Percentiles rank a stretch among this genome's conserved stretches.
Evolutionary conservation across 2,329 filamentous ascomycete species (phyloP).

Genomic region (Sporothrix globosa): DNA sequence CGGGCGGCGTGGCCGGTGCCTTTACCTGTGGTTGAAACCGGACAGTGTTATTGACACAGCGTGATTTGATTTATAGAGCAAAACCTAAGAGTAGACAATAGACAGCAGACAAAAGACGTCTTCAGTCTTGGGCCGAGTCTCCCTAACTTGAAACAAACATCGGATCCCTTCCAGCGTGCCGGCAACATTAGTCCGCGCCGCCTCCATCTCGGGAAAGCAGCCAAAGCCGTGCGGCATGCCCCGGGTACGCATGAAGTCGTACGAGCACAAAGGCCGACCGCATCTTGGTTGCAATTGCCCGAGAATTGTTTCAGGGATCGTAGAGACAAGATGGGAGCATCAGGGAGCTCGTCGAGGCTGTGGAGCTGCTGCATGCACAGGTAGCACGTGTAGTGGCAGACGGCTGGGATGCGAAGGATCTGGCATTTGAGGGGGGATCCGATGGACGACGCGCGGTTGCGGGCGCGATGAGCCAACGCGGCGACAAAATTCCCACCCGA

Average conservation of each 20-base stretch:
- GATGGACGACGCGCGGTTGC: not conserved
- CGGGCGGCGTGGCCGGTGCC: constrained; percentile 36
- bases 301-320: constrained; percentile 2
- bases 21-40: constrained; percentile 35
- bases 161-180: not conserved
- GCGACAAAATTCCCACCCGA: constrained; percentile 14
- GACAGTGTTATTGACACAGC: not conserved
- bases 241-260: not conserved
- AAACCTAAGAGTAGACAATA: not conserved
- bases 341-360: constrained; percentile 9
- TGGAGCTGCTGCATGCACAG: not conserved
- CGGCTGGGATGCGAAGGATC: constrained; percentile 1
- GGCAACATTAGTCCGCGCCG: not conserved
- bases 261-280: not conserved
- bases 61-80: not conserved
- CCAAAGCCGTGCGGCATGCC: constrained; percentile 16
- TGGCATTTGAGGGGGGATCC: not conserved
- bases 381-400: constrained; percentile 12
- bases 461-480: constrained; percentile 1
- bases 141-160: not conserved
- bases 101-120: not conserved
- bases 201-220: not conserved
- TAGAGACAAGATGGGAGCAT: not conserved
- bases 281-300: not conserved
- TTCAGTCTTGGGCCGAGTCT: not conserved